These are phyloP conservation scores for Mycosarcoma mackinlayi DNA, from an alignment of 1,284 basidiomycete genomes.

Conservation along the genomic window DNA sequence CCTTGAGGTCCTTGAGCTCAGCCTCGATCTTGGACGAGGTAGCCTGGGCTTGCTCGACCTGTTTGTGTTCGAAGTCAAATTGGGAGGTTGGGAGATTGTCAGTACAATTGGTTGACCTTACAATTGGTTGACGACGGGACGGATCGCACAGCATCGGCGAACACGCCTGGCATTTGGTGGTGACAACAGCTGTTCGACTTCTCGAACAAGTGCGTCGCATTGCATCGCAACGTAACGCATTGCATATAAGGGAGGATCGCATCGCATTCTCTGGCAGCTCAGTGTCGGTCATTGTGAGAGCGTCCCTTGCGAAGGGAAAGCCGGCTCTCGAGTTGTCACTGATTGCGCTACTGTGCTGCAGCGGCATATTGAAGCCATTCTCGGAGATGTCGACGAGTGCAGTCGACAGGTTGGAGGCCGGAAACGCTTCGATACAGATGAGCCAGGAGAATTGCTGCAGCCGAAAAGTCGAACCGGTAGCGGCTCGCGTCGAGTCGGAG, in stretches of 20 bases:
- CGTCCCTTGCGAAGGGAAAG: slow-evolving; percentile 4
- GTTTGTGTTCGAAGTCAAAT: slow-evolving; percentile 2
- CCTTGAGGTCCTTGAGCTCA: slow-evolving; percentile 91
- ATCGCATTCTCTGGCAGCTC: neutral
- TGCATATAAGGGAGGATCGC: too few species aligned
- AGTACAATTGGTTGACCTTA: slow-evolving; percentile 13
- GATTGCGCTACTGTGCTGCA: neutral
- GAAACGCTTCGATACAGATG: too few species aligned
- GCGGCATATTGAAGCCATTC: too few species aligned
- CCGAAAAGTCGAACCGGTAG: too few species aligned
- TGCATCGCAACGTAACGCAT: slow-evolving; percentile 1
- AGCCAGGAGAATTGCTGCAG: too few species aligned
- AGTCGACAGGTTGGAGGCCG: too few species aligned
- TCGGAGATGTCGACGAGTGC: too few species aligned
- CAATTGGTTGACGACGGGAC: neutral
- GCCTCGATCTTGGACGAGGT: slow-evolving; percentile 90
- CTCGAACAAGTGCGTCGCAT: too few species aligned
- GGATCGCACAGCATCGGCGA: neutral
- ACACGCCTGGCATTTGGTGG: neutral
- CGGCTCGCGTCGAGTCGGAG: too few species aligned
- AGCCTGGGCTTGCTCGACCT: slow-evolving; percentile 91
- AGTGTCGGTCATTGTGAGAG: neutral
- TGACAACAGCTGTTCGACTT: too few species aligned
- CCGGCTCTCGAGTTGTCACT: too few species aligned
- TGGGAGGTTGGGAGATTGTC: slow-evolving; percentile 3